Percentiles rank a stretch among this genome's conserved stretches.
Conservation (phyloP, 768 basidiomycete genomes). For the Hericium coralloides region DNA sequence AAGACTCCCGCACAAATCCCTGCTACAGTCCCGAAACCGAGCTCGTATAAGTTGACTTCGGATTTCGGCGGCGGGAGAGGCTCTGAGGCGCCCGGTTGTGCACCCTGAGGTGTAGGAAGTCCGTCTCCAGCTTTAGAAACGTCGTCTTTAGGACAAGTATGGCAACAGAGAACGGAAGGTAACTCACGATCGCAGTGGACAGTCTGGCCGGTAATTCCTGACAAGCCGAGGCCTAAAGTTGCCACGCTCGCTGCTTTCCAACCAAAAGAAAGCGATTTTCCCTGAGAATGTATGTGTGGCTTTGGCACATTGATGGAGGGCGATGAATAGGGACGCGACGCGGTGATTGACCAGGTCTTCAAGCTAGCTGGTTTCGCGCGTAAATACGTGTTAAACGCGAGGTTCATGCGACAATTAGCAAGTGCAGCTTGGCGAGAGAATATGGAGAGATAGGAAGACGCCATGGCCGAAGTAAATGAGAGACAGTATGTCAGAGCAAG, state of each 20-base stretch:
- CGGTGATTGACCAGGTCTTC: background rate
- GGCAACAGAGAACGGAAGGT: background rate
- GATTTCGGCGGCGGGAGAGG: constrained; percentile 48
- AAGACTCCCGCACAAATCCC: constrained; percentile 91
- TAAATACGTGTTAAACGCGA: background rate
- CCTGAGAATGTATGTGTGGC: too few relatives aligned
- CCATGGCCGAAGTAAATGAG: constrained; percentile 1
- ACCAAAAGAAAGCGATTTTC: background rate
- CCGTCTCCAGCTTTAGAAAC: background rate
- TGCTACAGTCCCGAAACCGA: constrained; percentile 81
- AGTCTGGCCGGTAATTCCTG: background rate
- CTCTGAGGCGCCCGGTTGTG: background rate
- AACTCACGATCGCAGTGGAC: constrained; percentile 9
- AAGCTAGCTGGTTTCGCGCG: background rate
- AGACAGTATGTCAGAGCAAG: too few relatives aligned
- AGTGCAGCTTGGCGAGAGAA: background rate
- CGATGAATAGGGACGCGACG: background rate
- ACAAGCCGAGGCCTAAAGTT: constrained; percentile 4
- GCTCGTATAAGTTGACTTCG: constrained; percentile 70
- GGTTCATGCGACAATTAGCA: background rate
- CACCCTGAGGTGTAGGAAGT: background rate
- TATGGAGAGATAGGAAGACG: constrained; percentile 2
- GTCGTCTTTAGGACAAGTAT: background rate
- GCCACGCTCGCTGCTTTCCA: constrained; percentile 3
- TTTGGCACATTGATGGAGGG: background rate